A percentile compares a stretch with the other conserved stretches of the same genome.
phyloP scores from a whole-genome alignment of 2,329 filamentous ascomycete species.

The Aspergillus floridensis region DNA sequence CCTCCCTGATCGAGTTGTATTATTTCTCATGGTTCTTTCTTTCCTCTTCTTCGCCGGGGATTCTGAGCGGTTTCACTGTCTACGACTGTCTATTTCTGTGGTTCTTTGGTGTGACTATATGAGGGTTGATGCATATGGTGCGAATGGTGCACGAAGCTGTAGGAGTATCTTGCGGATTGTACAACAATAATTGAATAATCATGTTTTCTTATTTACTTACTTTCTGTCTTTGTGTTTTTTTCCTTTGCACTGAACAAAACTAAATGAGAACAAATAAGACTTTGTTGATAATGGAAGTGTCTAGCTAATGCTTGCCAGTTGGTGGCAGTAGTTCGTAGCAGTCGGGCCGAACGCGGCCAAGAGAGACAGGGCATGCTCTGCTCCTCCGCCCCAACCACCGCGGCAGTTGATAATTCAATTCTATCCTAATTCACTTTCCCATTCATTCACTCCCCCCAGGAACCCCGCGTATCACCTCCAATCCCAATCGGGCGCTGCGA shows the following conservation, averaged over 20 bases:
- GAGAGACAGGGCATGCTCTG: not conserved
- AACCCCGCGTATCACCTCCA: not conserved
- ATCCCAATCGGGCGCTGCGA: not conserved
- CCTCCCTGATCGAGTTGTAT: not conserved
- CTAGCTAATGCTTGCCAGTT: not conserved
- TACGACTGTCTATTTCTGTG: not conserved
- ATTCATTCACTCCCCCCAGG: not conserved
- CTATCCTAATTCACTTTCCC: not conserved
- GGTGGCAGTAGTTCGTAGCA: not conserved
- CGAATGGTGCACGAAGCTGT: not conserved
- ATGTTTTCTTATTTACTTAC: not conserved
- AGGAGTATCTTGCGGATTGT: not conserved
- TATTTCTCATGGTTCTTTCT: not conserved
- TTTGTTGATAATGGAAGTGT: not conserved
- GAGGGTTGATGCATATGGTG: not conserved
- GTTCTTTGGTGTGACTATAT: not conserved
- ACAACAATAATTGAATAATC: not conserved
- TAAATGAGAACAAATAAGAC: not conserved
- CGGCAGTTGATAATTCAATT: not conserved
- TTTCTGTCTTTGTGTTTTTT: not conserved
- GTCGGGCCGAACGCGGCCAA: slow-evolving; percentile 4
- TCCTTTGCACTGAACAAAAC: no score
- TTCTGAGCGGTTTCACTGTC: slow-evolving; percentile 1
- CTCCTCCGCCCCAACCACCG: no score
- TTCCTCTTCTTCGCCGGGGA: not conserved